Base-by-base conservation (phyloP, 164 flowering plant species). In the Cinnamomum micranthum region DNA sequence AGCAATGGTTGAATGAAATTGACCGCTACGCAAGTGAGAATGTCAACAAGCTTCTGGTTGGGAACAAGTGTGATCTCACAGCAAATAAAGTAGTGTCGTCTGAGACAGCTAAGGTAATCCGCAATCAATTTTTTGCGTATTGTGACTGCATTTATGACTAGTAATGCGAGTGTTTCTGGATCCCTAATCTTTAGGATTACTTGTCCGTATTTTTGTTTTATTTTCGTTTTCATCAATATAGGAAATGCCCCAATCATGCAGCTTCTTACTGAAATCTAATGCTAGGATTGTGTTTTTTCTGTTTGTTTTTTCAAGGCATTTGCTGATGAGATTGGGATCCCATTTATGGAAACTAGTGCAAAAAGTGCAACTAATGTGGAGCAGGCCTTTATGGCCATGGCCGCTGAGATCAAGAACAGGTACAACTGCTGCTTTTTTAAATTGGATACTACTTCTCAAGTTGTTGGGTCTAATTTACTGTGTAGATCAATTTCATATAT, bases 11-110 rank as follows among this genome's bases (percentile, higher is more conserved):
- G 75, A 84, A 78, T 73, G 86, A 84, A 71, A 84, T 84, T 47
- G 86, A 84, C 68, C 84, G 86, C 50, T 78, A 84, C 74, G 84
- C 86, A 68, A 84, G 83, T 75, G 84, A 84, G 68, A 84, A 80
- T 76, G 86, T 84, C 17, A 84, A 84, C 80, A 84, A 84, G 83
- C 86, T 84, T 74, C 71, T 84, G 55, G 86, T 84, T 62, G 86
- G 86, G 28, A 84, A 84, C 80, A 84, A 84, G 76, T 80, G 76
- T 71, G 86, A 84, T 50, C 77, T 84, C 52, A 84, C 83, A 6
- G 81, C 79, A 9, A 77, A 82, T 13, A 82, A 80, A 78, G 86
- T 80, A 35, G 86, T 84, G 7, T 80, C 86, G 0, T 80, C 69
- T 59, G 86, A 84, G 73, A 80, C 84, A 11, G 86, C 81, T 7